These are phyloP conservation scores for Fraxinus quadrangulata DNA, from an alignment of 257 asterid genomes.

Conservation along the genomic window DNA sequence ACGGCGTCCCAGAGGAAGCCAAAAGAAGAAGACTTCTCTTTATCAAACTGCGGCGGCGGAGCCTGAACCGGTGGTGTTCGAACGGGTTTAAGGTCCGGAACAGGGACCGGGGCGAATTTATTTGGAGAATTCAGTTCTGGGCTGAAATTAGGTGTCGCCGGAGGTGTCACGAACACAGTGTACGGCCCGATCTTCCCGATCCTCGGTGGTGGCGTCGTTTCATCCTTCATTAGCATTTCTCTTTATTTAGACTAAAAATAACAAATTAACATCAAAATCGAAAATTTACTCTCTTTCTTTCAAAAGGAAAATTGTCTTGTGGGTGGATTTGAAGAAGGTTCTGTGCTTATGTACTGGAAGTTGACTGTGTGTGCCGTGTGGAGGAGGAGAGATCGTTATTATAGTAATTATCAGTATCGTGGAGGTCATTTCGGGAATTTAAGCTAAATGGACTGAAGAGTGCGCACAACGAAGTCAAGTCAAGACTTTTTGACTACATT, in stretches of 20 bases:
- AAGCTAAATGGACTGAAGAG: background rate
- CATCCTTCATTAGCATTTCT: constrained; percentile 42
- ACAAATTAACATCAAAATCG: background rate
- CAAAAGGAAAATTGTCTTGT: background rate
- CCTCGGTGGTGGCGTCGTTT: constrained; percentile 68
- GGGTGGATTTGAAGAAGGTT: constrained; percentile 35
- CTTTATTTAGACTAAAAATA: background rate
- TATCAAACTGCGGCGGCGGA: constrained; percentile 72
- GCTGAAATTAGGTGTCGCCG: constrained; percentile 54
- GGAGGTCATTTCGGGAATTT: constrained; percentile 32
- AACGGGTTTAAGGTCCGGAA: constrained; percentile 41
- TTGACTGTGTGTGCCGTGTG: background rate
- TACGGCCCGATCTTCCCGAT: constrained; percentile 99
- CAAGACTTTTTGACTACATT: no score
- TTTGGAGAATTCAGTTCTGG: constrained; percentile 45
- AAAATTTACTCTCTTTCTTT: background rate
- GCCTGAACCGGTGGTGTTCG: constrained; percentile 52
- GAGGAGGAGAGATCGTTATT: background rate
- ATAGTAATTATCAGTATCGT: constrained; percentile 13
- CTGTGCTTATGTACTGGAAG: constrained; percentile 18
- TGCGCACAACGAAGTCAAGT: no score
- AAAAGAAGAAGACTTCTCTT: constrained; percentile 49
- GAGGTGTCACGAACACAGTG: constrained; percentile 94
- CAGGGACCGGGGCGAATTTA: constrained; percentile 32
- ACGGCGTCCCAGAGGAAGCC: constrained; percentile 82